These are phyloP conservation scores for Podospora pseudocomata DNA, from an alignment of 495 filamentous ascomycete species.

Conservation along the genomic window DNA sequence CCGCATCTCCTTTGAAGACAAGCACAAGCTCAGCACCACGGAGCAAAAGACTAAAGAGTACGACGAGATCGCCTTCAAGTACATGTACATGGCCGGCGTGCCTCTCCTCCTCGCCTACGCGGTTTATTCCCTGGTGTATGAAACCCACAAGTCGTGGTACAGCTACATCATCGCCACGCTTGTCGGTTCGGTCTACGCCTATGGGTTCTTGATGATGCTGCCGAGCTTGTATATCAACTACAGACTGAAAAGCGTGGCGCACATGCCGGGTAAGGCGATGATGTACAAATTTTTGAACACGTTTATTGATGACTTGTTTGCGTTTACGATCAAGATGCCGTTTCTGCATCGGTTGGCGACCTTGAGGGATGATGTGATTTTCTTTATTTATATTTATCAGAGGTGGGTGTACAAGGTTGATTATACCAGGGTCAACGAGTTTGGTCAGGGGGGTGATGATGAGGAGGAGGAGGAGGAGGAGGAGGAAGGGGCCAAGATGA, in stretches of 20 bases:
- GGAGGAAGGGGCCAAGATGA: conserved; percentile 28
- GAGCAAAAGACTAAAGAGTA: conserved; percentile 98
- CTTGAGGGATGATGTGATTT: conserved; percentile 91
- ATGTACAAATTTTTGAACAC: conserved; percentile 93
- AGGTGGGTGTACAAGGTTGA: conserved; percentile 89
- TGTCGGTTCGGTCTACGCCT: conserved; percentile 94
- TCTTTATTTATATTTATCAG: conserved; percentile 98
- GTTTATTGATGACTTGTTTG: conserved; percentile 70
- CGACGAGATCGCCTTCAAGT: conserved; percentile 94
- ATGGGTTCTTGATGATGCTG: conserved; percentile 99
- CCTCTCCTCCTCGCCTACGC: conserved; percentile 88
- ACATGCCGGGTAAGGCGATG: conserved; percentile 96
- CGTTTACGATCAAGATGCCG: conserved; percentile 99
- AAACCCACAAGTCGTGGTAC: conserved; percentile 98
- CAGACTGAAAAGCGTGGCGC: conserved; percentile 89
- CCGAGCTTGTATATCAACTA: conserved; percentile 98
- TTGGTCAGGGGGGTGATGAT: conserved; percentile 92
- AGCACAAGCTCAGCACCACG: conserved; percentile 89
- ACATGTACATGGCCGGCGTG: conserved; percentile 87
- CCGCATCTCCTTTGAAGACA: conserved; percentile 86
- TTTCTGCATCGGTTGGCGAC: conserved; percentile 92
- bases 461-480: conserved; percentile 59
- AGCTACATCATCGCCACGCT: conserved; percentile 85
- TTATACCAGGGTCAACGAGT: conserved; percentile 91
- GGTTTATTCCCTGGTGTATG: conserved; percentile 83